A percentile compares a stretch with the other conserved stretches of the same genome.
Conservation (phyloP, 176 grass and related monocot species). For the Ananas comosus region DNA sequence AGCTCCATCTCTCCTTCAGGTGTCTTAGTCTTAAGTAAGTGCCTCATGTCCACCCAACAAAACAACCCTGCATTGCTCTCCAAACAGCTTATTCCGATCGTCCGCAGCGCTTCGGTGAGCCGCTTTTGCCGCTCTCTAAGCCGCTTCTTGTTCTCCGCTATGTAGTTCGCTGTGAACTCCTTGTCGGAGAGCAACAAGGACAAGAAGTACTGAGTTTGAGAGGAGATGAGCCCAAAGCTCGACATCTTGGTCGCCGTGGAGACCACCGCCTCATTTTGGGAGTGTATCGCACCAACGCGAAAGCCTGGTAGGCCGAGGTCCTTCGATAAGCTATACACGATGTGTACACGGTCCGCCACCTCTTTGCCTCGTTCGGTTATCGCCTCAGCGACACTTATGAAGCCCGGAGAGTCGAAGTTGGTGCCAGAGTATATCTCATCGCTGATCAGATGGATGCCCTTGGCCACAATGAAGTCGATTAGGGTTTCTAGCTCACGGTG, state of each 20-base stretch:
- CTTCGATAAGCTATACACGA: conserved; percentile 92
- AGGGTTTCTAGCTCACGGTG: conserved; percentile 47
- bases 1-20: conserved; percentile 76
- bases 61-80: conserved; percentile 67
- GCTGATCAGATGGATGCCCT: conserved; percentile 73
- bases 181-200: conserved; percentile 46
- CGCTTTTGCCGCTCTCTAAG: conserved; percentile 44
- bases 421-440: conserved; percentile 98
- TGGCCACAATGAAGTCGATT: conserved; percentile 52
- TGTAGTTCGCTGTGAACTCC: conserved; percentile 43
- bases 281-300: conserved; percentile 86
- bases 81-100: conserved; percentile 43
- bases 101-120: conserved; percentile 39
- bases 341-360: conserved; percentile 40
- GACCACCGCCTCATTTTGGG: conserved; percentile 48
- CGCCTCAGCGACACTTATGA: conserved; percentile 79
- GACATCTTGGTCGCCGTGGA: conserved; percentile 96
- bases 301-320: conserved; percentile 91
- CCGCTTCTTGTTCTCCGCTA: conserved; percentile 60
- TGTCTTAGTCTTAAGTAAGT: conserved; percentile 32
- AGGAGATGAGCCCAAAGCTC: conserved; percentile 86
- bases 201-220: conserved; percentile 85
- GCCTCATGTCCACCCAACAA: conserved; percentile 77
- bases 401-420: conserved; percentile 36
- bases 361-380: background rate